Base-by-base conservation (phyloP, 2,329 filamentous ascomycete species). In the Fusarium phyllophilum region DNA sequence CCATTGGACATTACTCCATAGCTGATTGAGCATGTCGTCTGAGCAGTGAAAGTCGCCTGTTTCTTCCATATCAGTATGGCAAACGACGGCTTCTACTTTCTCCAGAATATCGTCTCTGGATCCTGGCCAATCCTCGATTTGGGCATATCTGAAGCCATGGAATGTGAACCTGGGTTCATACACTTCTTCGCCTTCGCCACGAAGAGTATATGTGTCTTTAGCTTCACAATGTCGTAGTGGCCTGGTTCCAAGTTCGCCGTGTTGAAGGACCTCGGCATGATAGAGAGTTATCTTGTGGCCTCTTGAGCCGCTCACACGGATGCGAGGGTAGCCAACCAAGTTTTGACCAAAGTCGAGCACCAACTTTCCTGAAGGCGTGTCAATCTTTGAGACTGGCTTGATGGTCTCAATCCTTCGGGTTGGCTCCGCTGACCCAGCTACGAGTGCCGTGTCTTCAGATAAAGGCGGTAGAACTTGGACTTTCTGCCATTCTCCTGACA, bases 1-100 rank as follows among this genome's bases (percentile, higher is more conserved):
- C 89, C 89, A 90, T 31, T 81, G 75, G 1, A 24, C 85, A 60
- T 91, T 91, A 3, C 83, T 57, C 68, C 90, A 85, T 7, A 91
- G 84, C 58, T 86, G 79, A 72, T 89, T 91, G 22, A 91, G 70
- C 10, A 85, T 78, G 1, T 73, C 51, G 57, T 91, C 78, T 0
- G 89, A 90, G 61, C 85, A 89, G 14, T 82, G 74, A 49, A 90
- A 89, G 57, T 77, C 81, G 0, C 88, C 87, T 83, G 86, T 14
- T 84, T 81, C 56, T 82, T 78, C 26, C 82, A 90, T 85, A 66
- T 90, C 88, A 1, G 85, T 87, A 70, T 89, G 86, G 9, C 89
- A 77, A 2, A 84, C 80, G 5, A 82, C 49, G 3, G 81, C 82
- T 15, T 48, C 42, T 66, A 26, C 73, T 36, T 46, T 44, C 8